Conservation (phyloP, 805 yeast species). For the Candida quercuum region DNA sequence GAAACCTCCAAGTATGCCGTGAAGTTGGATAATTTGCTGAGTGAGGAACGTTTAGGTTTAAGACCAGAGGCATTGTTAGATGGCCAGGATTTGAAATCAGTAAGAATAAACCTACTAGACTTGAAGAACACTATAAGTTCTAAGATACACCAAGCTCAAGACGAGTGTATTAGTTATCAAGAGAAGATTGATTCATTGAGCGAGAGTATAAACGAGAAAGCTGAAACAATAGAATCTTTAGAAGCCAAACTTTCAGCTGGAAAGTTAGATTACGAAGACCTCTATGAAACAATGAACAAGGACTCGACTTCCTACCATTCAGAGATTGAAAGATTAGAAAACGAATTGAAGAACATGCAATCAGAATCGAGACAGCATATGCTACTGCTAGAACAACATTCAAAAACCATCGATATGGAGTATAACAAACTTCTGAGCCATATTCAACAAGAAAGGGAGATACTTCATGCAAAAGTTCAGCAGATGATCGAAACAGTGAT, state of each 20-base stretch:
- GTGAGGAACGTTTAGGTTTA: conserved; percentile 40
- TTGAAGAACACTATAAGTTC: conserved; percentile 42
- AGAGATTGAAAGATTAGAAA: conserved; percentile 61
- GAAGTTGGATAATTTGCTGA: conserved; percentile 31
- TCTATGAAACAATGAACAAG: conserved; percentile 47
- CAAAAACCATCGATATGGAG: conserved; percentile 47
- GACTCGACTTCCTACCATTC: conserved; percentile 49
- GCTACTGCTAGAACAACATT: conserved; percentile 42
- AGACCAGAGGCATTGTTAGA: conserved; percentile 35
- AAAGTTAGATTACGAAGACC: conserved; percentile 49
- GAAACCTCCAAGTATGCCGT: conserved; percentile 34
- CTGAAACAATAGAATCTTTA: conserved; percentile 49
- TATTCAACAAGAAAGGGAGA: conserved; percentile 40
- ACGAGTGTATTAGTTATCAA: conserved; percentile 51
- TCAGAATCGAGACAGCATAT: conserved; percentile 44
- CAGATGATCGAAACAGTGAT: conserved; percentile 55
- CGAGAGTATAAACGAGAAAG: conserved; percentile 51
- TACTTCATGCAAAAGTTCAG: conserved; percentile 48
- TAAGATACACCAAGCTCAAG: conserved; percentile 46
- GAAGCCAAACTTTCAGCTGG: conserved; percentile 50
- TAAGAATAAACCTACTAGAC: conserved; percentile 32
- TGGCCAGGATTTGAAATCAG: conserved; percentile 33
- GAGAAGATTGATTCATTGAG: conserved; percentile 51
- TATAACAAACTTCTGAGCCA: conserved; percentile 44
- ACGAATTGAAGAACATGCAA: conserved; percentile 48